Base-by-base conservation (phyloP, 805 yeast species). In the Spathaspora hagerdaliae region DNA sequence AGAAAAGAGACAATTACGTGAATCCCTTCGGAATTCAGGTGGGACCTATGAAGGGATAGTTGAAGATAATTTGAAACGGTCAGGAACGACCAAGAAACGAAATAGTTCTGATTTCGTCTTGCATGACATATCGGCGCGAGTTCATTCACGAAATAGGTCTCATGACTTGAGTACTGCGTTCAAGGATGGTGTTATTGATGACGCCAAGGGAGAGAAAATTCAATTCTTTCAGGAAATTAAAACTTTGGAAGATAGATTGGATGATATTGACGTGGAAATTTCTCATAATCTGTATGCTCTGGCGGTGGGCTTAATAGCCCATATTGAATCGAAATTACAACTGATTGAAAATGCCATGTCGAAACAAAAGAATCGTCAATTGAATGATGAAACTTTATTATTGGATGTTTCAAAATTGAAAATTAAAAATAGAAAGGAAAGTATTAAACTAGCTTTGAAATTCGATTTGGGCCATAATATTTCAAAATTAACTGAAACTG, bases 251-350 rank as follows among this genome's bases (percentile, higher is more conserved):
- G 85, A 82, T 43, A 63, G 71, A 31, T 67, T 86, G 13, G 89
- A 85, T 55, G 88, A 84, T 45, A 72, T 85, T 36, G 94, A 87
- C 58, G 79, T 83, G 11, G 73, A 73, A 44, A 71, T 85, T 26
- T 83, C 87, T 9, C 83, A 85, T 54, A 75, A 78, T 43, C 73
- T 75, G 45, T 83, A 75, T 53, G 63, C 59, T 42, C 69, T 66
- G 37, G 71, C 79, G 4, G 77, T 75, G 14, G 74, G 73, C 7
- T 55, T 67, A 27, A 61, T 72, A 36, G 58, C 58, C 29, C 68
- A 67, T 49, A 68, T 71, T 35, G 74, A 70, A 44, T 51, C 55
- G 11, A 63, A 65, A 43, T 51, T 71, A 15, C 42, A 48, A 6
- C 54, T 50, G 19, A 61, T 66, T 9, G 73, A 71, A 44, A 53